Evolutionary conservation across 805 yeast species (phyloP).

Genomic region (Metschnikowia hibisci): DNA sequence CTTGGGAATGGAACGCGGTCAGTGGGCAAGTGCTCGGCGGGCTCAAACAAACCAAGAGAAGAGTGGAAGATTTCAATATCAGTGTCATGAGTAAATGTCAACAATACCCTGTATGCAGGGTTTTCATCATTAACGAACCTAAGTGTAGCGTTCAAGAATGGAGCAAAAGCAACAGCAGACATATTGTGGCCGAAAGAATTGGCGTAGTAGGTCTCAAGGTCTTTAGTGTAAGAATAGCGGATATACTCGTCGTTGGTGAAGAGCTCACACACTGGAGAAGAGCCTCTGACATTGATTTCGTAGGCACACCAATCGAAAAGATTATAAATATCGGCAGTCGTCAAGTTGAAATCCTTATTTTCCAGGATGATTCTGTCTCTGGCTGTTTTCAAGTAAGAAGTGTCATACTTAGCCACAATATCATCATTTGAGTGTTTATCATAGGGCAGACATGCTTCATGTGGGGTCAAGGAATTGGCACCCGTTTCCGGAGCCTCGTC

Average conservation of each 20-base stretch:
- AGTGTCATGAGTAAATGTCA: conserved; percentile 74
- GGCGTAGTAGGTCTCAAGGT: conserved; percentile 55
- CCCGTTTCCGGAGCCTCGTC: conserved; percentile 49
- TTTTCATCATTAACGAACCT: conserved; percentile 41
- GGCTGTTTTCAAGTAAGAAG: conserved; percentile 48
- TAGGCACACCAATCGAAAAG: conserved; percentile 67
- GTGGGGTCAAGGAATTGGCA: conserved; percentile 57
- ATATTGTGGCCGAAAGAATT: conserved; percentile 61
- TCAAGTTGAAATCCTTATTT: conserved; percentile 52
- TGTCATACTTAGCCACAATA: conserved; percentile 26
- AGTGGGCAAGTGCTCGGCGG: conserved; percentile 41
- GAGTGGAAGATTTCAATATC: conserved; percentile 58
- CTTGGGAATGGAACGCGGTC: conserved; percentile 45
- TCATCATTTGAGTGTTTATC: conserved; percentile 29
- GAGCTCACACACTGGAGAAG: conserved; percentile 61
- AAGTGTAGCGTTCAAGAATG: conserved; percentile 47
- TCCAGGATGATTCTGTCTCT: conserved; percentile 52
- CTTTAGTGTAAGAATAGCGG: conserved; percentile 56
- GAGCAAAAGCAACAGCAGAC: conserved; percentile 58
- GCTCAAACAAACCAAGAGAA: conserved; percentile 57
- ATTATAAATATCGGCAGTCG: conserved; percentile 47
- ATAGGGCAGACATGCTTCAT: conserved; percentile 40
- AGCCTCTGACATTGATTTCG: conserved; percentile 67
- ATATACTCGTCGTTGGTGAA: conserved; percentile 68
- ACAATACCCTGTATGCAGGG: conserved; percentile 52